Evolutionary conservation across 805 yeast species (phyloP).

Genomic region (Ogataea zsoltii): DNA sequence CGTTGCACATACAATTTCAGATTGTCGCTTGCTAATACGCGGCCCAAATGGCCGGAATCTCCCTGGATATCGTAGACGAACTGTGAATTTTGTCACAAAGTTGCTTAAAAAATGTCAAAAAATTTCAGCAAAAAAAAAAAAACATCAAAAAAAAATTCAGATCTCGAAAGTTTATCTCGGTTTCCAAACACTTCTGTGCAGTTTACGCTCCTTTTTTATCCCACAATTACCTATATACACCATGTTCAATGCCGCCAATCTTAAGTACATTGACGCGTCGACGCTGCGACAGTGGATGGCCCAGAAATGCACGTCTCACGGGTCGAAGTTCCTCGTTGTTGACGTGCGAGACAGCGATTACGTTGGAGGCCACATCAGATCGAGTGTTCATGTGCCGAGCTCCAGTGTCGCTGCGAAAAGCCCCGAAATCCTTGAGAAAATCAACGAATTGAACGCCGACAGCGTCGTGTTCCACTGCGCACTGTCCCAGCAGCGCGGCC

Average conservation of each 20-base stretch:
- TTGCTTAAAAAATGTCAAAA: too few relatives aligned
- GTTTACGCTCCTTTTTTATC: too few relatives aligned
- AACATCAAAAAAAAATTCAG: too few relatives aligned
- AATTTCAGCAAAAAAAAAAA: too few relatives aligned
- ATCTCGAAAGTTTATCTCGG: too few relatives aligned
- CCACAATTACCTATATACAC: neutral
- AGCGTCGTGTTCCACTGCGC: conserved; percentile 89
- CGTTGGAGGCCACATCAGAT: conserved; percentile 70
- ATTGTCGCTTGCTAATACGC: too few relatives aligned
- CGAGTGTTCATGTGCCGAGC: conserved; percentile 59
- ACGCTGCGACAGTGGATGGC: conserved; percentile 49
- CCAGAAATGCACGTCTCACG: conserved; percentile 38
- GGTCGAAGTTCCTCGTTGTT: conserved; percentile 53
- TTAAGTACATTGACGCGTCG: conserved; percentile 48
- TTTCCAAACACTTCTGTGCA: too few relatives aligned
- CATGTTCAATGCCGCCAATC: conserved; percentile 38
- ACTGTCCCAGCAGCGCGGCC: conserved; percentile 89
- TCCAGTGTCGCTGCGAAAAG: conserved; percentile 40
- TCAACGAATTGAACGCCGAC: conserved; percentile 36
- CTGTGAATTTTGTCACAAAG: too few relatives aligned
- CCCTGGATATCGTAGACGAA: too few relatives aligned
- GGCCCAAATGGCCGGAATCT: too few relatives aligned
- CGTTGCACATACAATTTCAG: too few relatives aligned
- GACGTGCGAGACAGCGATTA: conserved; percentile 88
- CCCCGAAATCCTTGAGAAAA: conserved; percentile 39